Evolutionary conservation across 1,139 yeast genomes (phyloP).

Genomic region (Nakaseomyces sp.): DNA sequence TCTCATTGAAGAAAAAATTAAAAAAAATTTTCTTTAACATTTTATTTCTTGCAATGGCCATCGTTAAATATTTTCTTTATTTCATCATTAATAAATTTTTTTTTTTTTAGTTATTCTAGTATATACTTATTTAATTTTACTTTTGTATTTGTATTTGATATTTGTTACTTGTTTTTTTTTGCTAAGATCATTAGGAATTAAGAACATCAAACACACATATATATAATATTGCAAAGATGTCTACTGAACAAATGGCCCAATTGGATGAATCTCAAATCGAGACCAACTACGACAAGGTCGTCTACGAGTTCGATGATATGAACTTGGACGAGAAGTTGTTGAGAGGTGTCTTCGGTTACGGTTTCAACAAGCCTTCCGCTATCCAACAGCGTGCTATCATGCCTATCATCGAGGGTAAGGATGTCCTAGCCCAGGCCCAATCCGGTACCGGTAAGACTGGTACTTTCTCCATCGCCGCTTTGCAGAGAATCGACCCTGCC

Average conservation of each 20-base stretch:
- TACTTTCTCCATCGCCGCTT: constrained; percentile 93
- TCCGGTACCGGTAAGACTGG: constrained; percentile 99
- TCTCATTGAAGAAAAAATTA: too few relatives aligned
- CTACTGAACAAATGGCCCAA: constrained; percentile 61
- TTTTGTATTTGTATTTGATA: too few relatives aligned
- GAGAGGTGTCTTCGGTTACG: constrained; percentile 91
- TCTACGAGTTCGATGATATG: constrained; percentile 79
- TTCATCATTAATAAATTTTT: too few relatives aligned
- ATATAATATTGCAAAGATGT: constrained; percentile 32
- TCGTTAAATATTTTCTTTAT: too few relatives aligned
- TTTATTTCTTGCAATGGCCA: too few relatives aligned
- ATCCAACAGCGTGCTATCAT: constrained; percentile 97
- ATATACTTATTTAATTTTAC: too few relatives aligned
- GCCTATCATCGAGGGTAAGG: constrained; percentile 94
- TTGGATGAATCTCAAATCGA: constrained; percentile 79
- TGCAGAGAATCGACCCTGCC: constrained; percentile 78
- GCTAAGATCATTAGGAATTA: too few relatives aligned
- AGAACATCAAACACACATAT: too few relatives aligned
- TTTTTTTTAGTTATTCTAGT: too few relatives aligned
- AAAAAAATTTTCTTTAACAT: too few relatives aligned
- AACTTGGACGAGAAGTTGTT: constrained; percentile 69
- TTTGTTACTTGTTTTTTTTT: too few relatives aligned
- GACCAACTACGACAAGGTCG: constrained; percentile 96
- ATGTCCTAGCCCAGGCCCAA: constrained; percentile 98
- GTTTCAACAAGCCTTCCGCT: constrained; percentile 96